Conservation (phyloP, 2,329 filamentous ascomycete genomes). For the Stylonectria norvegica region DNA sequence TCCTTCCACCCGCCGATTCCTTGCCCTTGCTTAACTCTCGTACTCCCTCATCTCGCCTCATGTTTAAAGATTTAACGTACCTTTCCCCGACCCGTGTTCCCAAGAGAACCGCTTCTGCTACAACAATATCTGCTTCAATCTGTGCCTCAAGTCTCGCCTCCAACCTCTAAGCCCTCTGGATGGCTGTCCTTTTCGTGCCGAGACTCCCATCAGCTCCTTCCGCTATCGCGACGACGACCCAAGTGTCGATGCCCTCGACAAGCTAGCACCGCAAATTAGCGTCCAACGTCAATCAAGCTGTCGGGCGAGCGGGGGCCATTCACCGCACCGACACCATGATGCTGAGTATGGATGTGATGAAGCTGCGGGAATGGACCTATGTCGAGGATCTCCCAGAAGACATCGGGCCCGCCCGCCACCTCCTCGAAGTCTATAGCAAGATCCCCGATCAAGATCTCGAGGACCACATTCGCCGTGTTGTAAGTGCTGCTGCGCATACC, state of each 20-base stretch:
- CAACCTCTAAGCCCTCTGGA: not conserved
- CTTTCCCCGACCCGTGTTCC: no score
- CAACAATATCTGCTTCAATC: not conserved
- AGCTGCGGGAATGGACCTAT: slow-evolving; percentile 38
- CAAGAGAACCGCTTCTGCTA: not conserved
- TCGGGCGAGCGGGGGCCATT: not conserved
- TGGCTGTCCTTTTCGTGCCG: not conserved
- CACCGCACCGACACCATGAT: slow-evolving; percentile 17
- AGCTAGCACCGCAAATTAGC: not conserved
- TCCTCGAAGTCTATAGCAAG: slow-evolving; percentile 39
- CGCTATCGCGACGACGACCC: not conserved
- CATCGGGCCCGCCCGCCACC: slow-evolving; percentile 33
- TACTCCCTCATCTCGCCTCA: not conserved
- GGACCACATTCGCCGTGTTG: slow-evolving; percentile 34
- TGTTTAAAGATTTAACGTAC: no score
- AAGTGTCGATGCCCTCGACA: not conserved
- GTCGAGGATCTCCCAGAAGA: slow-evolving; percentile 36
- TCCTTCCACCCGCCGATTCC: not conserved
- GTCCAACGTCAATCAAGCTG: not conserved
- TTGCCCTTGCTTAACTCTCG: not conserved
- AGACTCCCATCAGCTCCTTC: not conserved
- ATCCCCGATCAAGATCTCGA: slow-evolving; percentile 36
- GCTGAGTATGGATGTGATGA: slow-evolving; percentile 33
- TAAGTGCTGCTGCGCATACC: slow-evolving; percentile 27
- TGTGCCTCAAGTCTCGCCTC: not conserved